A percentile compares a stretch with the other conserved stretches of the same genome.
phyloP scores from a whole-genome alignment of 345 rosid species.

The Melaleuca quinquenervia region DNA sequence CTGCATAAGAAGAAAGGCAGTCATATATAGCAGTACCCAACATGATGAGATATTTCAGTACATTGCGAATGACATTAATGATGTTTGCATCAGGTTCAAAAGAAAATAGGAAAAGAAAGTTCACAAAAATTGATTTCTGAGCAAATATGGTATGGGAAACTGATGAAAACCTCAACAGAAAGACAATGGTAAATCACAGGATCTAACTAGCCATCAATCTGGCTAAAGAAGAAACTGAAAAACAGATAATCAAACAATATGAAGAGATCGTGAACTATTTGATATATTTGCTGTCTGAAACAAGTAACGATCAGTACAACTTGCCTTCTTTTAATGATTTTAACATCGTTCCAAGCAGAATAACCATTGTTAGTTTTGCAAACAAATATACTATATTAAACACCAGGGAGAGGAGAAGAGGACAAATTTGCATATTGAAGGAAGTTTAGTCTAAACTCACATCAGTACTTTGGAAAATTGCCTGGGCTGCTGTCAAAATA shows the following conservation, averaged over 20 bases:
- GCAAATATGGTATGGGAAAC: not conserved
- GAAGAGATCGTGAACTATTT: not conserved
- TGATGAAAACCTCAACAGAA: not conserved
- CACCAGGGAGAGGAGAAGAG: not conserved
- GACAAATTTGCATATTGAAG: not conserved
- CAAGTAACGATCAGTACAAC: not conserved
- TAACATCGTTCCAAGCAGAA: not conserved
- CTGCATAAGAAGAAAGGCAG: constrained; percentile 30
- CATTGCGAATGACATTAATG: not conserved
- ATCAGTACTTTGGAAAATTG: constrained; percentile 60
- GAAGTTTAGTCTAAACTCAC: constrained; percentile 33
- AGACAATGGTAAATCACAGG: not conserved
- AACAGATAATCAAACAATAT: not conserved
- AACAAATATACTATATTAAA: not conserved
- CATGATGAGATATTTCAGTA: not conserved
- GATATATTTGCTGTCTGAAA: not conserved
- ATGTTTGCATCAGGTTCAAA: not conserved
- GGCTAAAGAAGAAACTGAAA: not conserved
- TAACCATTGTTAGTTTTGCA: not conserved
- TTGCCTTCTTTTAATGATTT: not conserved
- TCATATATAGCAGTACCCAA: not conserved
- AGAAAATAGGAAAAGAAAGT: not conserved
- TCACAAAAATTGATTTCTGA: not conserved
- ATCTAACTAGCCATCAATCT: not conserved
- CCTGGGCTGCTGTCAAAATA: constrained; percentile 78